Percentiles rank a stretch among this genome's conserved stretches.
Conservation (phyloP, 2,329 filamentous ascomycete genomes). For the Diplocarpon rosae region DNA sequence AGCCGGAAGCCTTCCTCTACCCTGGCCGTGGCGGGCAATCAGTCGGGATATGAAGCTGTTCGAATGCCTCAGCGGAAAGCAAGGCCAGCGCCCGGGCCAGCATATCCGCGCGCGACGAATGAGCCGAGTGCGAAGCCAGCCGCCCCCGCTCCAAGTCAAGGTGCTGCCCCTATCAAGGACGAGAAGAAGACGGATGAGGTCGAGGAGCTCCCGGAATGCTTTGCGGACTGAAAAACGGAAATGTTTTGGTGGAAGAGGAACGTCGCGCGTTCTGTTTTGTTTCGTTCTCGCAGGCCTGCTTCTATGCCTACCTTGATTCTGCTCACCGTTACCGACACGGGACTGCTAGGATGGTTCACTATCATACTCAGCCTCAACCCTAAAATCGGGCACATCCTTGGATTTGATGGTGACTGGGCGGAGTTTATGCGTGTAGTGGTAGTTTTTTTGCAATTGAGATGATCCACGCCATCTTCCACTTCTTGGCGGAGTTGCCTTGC, state of each 20-base stretch:
- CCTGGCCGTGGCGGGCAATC: conserved; percentile 8
- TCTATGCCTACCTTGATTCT: too few relatives aligned
- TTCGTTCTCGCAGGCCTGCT: too few relatives aligned
- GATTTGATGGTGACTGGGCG: too few relatives aligned
- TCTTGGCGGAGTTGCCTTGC: too few relatives aligned
- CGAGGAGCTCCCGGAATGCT: conserved; percentile 7
- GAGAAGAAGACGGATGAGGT: conserved; percentile 1
- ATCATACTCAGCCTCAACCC: too few relatives aligned
- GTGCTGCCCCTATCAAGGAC: background rate
- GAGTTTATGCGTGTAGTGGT: too few relatives aligned
- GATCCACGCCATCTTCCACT: too few relatives aligned
- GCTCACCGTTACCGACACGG: too few relatives aligned
- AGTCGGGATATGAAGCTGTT: conserved; percentile 4
- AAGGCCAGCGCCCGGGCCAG: background rate
- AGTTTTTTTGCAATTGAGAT: too few relatives aligned
- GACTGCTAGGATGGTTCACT: too few relatives aligned
- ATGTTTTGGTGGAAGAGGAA: background rate
- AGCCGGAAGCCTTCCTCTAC: conserved; percentile 10
- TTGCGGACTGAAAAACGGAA: conserved; percentile 4
- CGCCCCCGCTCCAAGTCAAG: background rate
- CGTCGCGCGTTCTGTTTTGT: background rate
- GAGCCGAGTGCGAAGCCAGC: background rate
- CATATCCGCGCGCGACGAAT: background rate
- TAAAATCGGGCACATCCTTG: too few relatives aligned
- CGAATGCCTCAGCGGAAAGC: background rate